Evolutionary conservation across 176 grass and related monocot genomes (phyloP).

Genomic region (Lolium rigidum): DNA sequence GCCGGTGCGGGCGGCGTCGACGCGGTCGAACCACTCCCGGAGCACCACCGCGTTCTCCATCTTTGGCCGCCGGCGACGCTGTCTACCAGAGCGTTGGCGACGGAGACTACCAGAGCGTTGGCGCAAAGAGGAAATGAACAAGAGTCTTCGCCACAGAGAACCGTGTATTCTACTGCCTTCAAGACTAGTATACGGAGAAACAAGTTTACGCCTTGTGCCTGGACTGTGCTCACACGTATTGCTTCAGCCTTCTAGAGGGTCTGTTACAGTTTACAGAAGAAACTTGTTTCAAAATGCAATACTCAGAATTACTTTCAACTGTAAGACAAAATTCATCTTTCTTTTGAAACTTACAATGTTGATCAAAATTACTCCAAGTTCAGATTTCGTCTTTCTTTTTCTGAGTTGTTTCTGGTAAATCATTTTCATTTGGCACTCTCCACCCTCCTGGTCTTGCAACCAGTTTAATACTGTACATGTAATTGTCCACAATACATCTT

Average conservation of each 20-base stretch:
- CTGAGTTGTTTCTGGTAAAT: not conserved
- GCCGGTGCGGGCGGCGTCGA: conserved; percentile 61
- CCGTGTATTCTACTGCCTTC: not conserved
- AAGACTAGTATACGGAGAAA: not conserved
- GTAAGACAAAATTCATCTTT: not conserved
- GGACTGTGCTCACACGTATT: too few relatives aligned
- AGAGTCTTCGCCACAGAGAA: too few relatives aligned
- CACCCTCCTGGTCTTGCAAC: not conserved
- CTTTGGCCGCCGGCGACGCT: not conserved
- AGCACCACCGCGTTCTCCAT: conserved; percentile 74
- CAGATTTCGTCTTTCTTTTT: not conserved
- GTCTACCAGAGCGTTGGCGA: not conserved
- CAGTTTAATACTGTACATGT: not conserved
- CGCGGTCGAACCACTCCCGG: conserved; percentile 75
- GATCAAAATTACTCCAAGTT: not conserved
- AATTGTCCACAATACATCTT: not conserved
- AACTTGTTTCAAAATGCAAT: not conserved
- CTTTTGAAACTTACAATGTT: too few relatives aligned
- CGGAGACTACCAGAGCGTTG: not conserved
- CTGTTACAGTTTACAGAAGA: not conserved
- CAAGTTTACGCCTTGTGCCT: not conserved
- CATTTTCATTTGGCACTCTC: too few relatives aligned
- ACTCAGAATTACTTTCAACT: not conserved
- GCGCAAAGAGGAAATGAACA: not conserved
- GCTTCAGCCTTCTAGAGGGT: too few relatives aligned